Evolutionary conservation across 2,329 filamentous ascomycete species (phyloP), one percentile per base, ranked within the genome.

Genomic region (Colletotrichum sp.): DNA sequence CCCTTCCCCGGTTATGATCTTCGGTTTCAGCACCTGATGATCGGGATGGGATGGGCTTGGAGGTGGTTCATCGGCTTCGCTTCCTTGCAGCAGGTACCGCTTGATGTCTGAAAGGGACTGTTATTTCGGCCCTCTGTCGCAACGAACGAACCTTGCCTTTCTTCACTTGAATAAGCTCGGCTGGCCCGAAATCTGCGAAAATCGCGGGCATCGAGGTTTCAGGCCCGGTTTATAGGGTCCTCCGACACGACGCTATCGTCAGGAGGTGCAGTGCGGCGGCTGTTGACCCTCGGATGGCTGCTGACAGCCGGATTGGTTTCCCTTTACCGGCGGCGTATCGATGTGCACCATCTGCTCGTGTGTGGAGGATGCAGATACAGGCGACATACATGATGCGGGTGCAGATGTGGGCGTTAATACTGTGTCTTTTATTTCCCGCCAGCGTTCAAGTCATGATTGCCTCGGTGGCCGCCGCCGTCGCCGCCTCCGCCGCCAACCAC

Each of bases 11-110:
- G 69, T 30, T 48, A 66, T 60, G 74, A 76, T 74, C 28, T 65
- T 76, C 65, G 36, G 71, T 75, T 76, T 76, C 74, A 75, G 65
- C 65, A 52, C 66, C 70, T 62, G 65, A n/a, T 69, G 74, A 76
- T 74, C 32, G 65, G 58, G 43, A 73, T 66, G 52, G 56, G 48
- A 62, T 74, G 67, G 58, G 52, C 71, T 71, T 74, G 36, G 39
- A 55, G 48, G 67, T 72, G 56, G 60, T 69, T 52, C 65, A 32
- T 68, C 60, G 61, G 22, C 64, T 70, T 62, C 30, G 34, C 56
- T 70, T 43, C 34, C 39, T 36, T 28, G 28, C 32, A 22, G 43
- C 27, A 48, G 27, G 25, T 30, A 39, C n/a, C 9, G 66, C 25
- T 39, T n/a, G 28, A n/a, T 36, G 34, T 30, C 65, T 56, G n/a